phyloP scores from a whole-genome alignment of 495 filamentous ascomycete genomes.

The Xylaria telfairii region DNA sequence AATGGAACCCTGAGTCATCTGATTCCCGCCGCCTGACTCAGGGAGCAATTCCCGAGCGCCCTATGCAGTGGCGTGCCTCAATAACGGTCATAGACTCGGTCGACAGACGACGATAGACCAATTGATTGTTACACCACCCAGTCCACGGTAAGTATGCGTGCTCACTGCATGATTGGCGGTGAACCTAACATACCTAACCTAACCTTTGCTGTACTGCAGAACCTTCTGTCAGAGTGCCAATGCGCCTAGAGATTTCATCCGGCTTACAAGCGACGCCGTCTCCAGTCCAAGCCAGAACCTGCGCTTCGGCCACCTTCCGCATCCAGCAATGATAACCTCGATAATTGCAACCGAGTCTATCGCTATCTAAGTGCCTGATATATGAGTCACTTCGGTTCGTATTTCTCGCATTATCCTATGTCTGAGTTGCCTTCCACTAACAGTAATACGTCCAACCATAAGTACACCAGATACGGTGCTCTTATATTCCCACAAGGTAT shows the following conservation, averaged over 20 bases:
- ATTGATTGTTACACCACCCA: slow-evolving; percentile 12
- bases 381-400: slow-evolving; percentile 6
- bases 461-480: not conserved
- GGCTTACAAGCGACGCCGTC: slow-evolving; percentile 1
- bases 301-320: slow-evolving; percentile 16
- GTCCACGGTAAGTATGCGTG: not conserved
- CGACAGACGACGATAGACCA: not conserved
- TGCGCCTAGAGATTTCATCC: slow-evolving; percentile 4
- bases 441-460: not conserved
- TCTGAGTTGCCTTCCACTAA: not conserved
- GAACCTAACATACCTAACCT: slow-evolving; percentile 3
- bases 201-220: too few relatives aligned
- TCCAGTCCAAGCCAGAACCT: not conserved
- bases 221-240: not conserved
- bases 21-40: not conserved
- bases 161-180: slow-evolving; percentile 18
- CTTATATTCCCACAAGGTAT: not conserved
- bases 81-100: not conserved
- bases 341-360: slow-evolving; percentile 1
- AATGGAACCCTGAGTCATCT: slow-evolving; percentile 11
- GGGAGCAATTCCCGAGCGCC: not conserved
- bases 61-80: not conserved
- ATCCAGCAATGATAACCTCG: slow-evolving; percentile 3
- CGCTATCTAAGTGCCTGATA: not conserved
- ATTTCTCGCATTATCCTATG: not conserved